Evolutionary conservation across 139 green algal species (phyloP).

Genomic region (Diplosphaera chodatii): DNA sequence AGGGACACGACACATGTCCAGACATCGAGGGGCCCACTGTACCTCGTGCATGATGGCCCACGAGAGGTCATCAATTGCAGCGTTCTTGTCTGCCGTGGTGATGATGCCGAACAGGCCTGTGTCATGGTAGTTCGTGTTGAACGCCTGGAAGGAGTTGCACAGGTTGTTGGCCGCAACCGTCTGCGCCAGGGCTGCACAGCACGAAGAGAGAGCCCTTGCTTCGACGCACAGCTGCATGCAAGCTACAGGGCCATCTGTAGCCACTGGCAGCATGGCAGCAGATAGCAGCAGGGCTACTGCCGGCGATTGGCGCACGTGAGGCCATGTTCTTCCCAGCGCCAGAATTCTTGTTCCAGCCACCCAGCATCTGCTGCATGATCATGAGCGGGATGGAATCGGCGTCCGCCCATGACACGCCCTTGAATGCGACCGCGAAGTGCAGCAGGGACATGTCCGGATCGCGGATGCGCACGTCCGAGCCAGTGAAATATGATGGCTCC

Average conservation of each 20-base stretch:
- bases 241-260: neutral
- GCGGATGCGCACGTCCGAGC: conserved; percentile 88
- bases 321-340: conserved; percentile 23
- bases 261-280: neutral
- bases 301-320: neutral
- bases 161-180: conserved; percentile 78
- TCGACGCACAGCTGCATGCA: no score
- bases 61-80: conserved; percentile 50
- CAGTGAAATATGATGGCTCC: conserved; percentile 89
- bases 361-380: conserved; percentile 87
- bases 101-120: conserved; percentile 95
- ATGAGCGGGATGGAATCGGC: conserved; percentile 93
- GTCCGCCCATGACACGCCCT: conserved; percentile 90
- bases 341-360: conserved; percentile 66
- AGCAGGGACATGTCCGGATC: conserved; percentile 79
- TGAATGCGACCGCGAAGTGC: conserved; percentile 86
- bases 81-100: conserved; percentile 53
- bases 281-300: neutral
- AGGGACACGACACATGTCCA: no score
- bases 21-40: no score
- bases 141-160: conserved; percentile 77
- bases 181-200: conserved; percentile 60
- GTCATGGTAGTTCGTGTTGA: conserved; percentile 87
- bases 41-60: conserved; percentile 54
- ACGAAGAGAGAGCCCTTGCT: no score